phyloP scores from a whole-genome alignment of 176 grass and related monocot species.

The Eremochloa ophiuroides region DNA sequence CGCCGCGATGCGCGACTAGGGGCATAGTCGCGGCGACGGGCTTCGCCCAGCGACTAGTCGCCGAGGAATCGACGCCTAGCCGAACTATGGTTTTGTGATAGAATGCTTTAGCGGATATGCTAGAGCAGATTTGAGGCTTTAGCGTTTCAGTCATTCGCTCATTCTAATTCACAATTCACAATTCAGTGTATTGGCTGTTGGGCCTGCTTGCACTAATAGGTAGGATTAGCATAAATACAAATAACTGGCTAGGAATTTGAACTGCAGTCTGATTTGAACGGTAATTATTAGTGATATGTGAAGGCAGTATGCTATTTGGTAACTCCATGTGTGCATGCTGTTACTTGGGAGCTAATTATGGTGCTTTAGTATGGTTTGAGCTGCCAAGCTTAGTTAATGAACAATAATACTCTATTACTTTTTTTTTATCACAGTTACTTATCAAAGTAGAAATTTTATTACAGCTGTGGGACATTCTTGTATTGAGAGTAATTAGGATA shows the following conservation, averaged over 20 bases:
- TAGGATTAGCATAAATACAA: constrained; percentile 9
- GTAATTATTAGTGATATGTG: constrained; percentile 2
- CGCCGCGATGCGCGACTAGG: too few relatives aligned
- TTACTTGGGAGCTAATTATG: background rate
- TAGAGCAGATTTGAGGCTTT: too few relatives aligned
- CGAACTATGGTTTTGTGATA: too few relatives aligned
- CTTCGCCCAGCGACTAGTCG: too few relatives aligned
- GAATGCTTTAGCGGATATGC: too few relatives aligned
- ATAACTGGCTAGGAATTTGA: background rate
- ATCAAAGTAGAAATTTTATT: background rate
- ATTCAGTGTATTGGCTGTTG: background rate
- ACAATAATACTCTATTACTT: background rate
- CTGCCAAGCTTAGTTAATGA: background rate
- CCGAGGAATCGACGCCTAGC: too few relatives aligned
- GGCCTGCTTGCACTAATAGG: background rate
- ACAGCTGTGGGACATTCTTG: background rate
- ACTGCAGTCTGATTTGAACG: background rate
- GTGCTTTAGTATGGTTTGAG: background rate
- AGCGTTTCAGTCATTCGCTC: background rate
- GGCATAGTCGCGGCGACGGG: too few relatives aligned
- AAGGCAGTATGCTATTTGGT: background rate
- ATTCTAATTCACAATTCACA: too few relatives aligned
- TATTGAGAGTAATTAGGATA: too few relatives aligned
- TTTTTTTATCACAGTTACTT: background rate
- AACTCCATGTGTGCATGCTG: background rate